Conservation (phyloP, 2,329 filamentous ascomycete species). For the Claviceps capensis region DNA sequence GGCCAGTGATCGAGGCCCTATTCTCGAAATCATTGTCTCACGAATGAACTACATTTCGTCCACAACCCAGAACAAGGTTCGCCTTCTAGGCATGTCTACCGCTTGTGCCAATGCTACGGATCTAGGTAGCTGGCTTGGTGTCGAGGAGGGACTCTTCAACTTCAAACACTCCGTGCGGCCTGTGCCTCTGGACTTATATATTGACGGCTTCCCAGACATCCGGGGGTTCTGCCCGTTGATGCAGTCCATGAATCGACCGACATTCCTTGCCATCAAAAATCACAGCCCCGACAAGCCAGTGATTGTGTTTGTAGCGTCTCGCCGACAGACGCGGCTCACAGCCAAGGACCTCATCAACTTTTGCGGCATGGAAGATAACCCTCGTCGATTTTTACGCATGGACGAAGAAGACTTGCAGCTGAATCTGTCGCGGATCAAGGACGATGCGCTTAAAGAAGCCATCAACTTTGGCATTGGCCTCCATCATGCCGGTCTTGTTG, state of each 20-base stretch:
- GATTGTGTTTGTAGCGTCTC: constrained; percentile 94
- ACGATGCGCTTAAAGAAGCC: constrained; percentile 85
- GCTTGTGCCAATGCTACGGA: constrained; percentile 93
- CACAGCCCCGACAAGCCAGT: constrained; percentile 95
- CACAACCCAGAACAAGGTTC: constrained; percentile 77
- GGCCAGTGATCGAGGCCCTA: constrained; percentile 92
- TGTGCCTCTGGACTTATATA: constrained; percentile 89
- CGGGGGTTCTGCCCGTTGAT: constrained; percentile 93
- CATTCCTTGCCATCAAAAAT: constrained; percentile 89
- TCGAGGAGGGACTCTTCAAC: constrained; percentile 92
- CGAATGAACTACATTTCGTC: constrained; percentile 98
- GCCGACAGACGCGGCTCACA: constrained; percentile 85
- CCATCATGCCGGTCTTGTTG: constrained; percentile 92
- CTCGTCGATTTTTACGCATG: constrained; percentile 84
- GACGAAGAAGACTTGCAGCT: constrained; percentile 84
- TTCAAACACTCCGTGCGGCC: constrained; percentile 94
- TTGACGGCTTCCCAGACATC: constrained; percentile 92
- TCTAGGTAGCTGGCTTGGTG: constrained; percentile 89
- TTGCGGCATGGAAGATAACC: constrained; percentile 97
- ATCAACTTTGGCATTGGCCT: constrained; percentile 93
- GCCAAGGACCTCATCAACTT: constrained; percentile 95
- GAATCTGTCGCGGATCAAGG: constrained; percentile 81
- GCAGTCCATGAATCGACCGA: constrained; percentile 98
- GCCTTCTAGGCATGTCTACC: constrained; percentile 96
- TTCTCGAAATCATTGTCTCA: constrained; percentile 90